Base-by-base conservation (phyloP, 768 basidiomycete genomes). In the Boletus sp. region DNA sequence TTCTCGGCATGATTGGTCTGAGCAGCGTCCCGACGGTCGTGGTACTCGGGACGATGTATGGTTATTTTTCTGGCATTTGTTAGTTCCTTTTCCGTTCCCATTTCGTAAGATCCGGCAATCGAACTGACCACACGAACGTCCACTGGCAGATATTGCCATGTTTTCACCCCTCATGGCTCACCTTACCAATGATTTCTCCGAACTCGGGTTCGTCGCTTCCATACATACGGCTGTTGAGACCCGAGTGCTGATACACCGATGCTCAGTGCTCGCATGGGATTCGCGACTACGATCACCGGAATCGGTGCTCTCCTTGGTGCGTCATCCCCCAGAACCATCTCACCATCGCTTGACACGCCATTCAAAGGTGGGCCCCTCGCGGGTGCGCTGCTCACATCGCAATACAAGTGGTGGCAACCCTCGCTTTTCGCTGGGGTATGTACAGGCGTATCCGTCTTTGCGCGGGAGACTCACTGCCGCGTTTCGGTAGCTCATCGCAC, bases 321-420 rank as follows among this genome's bases (percentile, higher is more conserved):
- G 59, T 8, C 72, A 65, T 17, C 28, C 5, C 8, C 2, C 9
- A 10, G 20, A n/a, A n/a, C 28, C 17, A 4, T 41, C 9, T 32
- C 28, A 44, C 15, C 15, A 28, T 47, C 29, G 3, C 42, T 41
- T 35, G 33, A 45, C 24, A 6, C 7, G 28, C 1, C 7, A 2
- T 1, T 32, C 5, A n/a, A 50, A 78, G 83, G 83, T 5, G 78
- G 80, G 0, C 85, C 85, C 1, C 75, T 85, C 40, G 74, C 78
- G n/a, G 84, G 85, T 0, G 79, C 80, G 0, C 65, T 85, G 24
- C 76, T 87, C 5, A 77, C 81, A 0, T 58, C 73, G 11, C 63
- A 75, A 7, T 84, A 79, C 62, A 70, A 75, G 1, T 87, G 85
- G 85, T 84, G 80, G 80, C 73, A 72, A 42, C 77, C 83, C 4